Conservation (phyloP, 108 stramenopile genomes). For the Fistulifera solaris region DNA sequence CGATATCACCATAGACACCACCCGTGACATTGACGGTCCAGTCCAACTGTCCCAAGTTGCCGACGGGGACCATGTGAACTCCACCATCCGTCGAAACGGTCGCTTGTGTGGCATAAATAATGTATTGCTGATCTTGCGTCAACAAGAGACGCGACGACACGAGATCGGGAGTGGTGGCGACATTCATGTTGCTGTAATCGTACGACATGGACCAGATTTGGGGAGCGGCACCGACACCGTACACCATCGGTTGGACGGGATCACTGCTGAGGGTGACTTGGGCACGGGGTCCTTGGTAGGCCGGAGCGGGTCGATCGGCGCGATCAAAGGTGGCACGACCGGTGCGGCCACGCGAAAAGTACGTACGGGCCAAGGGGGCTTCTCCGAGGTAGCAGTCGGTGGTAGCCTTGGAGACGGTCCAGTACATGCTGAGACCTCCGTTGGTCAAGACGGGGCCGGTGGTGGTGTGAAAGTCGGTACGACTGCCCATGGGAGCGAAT, state of each 20-base stretch:
- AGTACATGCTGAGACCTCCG: conserved; percentile 13
- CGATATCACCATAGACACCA: conserved; percentile 5
- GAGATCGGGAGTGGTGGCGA: not conserved
- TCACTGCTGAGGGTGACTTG: conserved; percentile 8
- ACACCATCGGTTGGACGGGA: conserved; percentile 9
- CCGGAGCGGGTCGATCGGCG: conserved; percentile 6
- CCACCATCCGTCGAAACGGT: conserved; percentile 3
- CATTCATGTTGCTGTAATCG: conserved; percentile 1
- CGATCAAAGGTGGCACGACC: conserved; percentile 1
- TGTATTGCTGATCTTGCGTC: conserved; percentile 3
- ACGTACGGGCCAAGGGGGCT: conserved; percentile 4
- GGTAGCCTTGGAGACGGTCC: conserved; percentile 10
- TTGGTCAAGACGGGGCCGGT: conserved; percentile 15
- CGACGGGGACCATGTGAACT: not conserved
- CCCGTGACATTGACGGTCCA: conserved; percentile 9
- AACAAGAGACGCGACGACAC: conserved; percentile 10
- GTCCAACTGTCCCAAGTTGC: too few species aligned
- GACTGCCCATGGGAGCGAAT: not conserved
- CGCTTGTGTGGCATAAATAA: conserved; percentile 15
- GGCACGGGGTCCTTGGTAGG: conserved; percentile 1
- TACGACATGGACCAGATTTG: conserved; percentile 4
- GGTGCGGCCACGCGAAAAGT: conserved; percentile 13
- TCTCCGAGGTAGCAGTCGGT: conserved; percentile 13
- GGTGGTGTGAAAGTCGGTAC: conserved; percentile 12
- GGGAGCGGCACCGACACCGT: conserved; percentile 11